phyloP scores from a whole-genome alignment of 768 basidiomycete genomes.

The Chalciporus pseudorubinellus region DNA sequence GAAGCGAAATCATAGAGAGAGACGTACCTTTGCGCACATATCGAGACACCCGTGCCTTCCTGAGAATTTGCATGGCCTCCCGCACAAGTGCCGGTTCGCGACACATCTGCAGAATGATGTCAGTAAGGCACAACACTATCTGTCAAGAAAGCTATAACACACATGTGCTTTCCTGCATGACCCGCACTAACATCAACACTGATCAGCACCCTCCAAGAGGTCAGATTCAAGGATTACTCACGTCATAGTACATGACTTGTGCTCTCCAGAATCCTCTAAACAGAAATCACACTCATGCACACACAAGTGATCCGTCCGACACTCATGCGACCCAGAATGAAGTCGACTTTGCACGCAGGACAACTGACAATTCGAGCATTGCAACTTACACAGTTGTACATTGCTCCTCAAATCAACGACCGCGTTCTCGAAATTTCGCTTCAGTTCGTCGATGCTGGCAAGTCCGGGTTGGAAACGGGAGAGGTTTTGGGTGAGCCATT shows the following conservation, averaged over 20 bases:
- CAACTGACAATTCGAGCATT: conserved; percentile 49
- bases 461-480: conserved; percentile 44
- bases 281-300: conserved; percentile 42
- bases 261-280: conserved; percentile 28
- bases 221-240: conserved; percentile 29
- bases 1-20: background rate
- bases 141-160: conserved; percentile 1
- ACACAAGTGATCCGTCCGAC: conserved; percentile 50
- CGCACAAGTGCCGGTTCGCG: conserved; percentile 53
- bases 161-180: conserved; percentile 57
- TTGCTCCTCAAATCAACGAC: conserved; percentile 46
- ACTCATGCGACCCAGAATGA: conserved; percentile 50
- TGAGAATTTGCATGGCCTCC: conserved; percentile 44
- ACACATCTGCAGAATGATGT: conserved; percentile 42
- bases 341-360: conserved; percentile 44
- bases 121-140: background rate
- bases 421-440: conserved; percentile 41
- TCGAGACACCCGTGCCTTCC: conserved; percentile 51
- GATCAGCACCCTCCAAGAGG: background rate
- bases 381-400: conserved; percentile 48
- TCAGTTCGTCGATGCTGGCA: conserved; percentile 45
- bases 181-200: conserved; percentile 43
- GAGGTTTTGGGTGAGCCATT: conserved; percentile 52
- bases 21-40: conserved; percentile 50
- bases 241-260: conserved; percentile 45